Base-by-base conservation (phyloP, 768 basidiomycete species). In the Lentinula sp. region DNA sequence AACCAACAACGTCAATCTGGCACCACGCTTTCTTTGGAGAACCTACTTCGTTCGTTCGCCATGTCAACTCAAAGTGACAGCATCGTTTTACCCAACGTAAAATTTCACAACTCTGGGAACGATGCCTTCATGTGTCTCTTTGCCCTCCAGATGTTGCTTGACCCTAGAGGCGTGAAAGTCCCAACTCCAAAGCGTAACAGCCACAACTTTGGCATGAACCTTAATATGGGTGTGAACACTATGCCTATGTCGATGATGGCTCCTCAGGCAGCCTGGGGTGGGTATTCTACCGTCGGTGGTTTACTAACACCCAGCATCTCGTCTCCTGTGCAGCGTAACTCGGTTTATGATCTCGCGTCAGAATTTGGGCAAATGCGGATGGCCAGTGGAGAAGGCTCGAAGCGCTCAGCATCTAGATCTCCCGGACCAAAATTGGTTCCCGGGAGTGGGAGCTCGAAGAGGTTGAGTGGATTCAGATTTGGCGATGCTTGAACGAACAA, bases 41-140 rank as follows among this genome's bases (percentile, higher is more conserved):
- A 79, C 64, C 71, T 90, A 42, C 71, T 93, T n/a, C 79, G 76
- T 59, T 87, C 88, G 4, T 77, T 90, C 39, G 77, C 80, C 16
- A 66, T 80, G 62, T 71, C 67, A 45, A 71, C 56, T 68, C 68
- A 62, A 51, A 42, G 65, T 15, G 68, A 62, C 35, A 61, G 66
- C 39, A 59, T 58, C n/a, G 32, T 64, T 7, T 70, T 79, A 18
- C 79, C 73, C 15, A 71, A 74, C 59, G 84, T 81, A 61, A 68
- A 71, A 13, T 68, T 87, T 61, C 83, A 88, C 69, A 91, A 92
- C 66, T 76, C 91, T n/a, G 91, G 91, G 13, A 93, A 93, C 70
- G 87, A 90, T 63, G 87, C 91, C 3, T 84, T 89, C 66, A 76
- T 88, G 77, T 74, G 76, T 55, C 79, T 93, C 33, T 83, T 88